Conservation (phyloP, 164 flowering plant genomes). For the Sedum album region DNA sequence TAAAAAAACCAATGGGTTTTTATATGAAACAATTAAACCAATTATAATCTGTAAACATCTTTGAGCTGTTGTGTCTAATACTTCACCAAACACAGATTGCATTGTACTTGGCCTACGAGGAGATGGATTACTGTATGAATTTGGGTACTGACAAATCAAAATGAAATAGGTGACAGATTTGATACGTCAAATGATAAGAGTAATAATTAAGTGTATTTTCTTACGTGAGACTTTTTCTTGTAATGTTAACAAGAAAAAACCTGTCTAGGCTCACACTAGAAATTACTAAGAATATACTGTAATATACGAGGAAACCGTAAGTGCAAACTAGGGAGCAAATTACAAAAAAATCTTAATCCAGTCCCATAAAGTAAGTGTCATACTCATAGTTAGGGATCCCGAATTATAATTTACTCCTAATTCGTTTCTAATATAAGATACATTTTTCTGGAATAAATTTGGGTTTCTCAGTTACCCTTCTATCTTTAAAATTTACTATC, state of each 20-base stretch:
- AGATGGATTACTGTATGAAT: neutral
- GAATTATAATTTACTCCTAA: too few species aligned
- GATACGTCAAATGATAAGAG: neutral
- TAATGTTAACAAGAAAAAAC: neutral
- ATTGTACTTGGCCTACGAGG: neutral
- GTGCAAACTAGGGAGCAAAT: neutral
- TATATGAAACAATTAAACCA: too few species aligned
- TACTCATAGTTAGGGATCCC: too few species aligned
- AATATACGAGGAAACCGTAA: neutral
- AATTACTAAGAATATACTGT: neutral
- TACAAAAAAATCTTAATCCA: neutral
- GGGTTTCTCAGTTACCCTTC: neutral
- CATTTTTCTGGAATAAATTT: neutral
- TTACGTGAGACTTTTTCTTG: neutral
- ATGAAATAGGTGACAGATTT: neutral
- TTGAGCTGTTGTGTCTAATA: neutral
- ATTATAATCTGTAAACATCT: too few species aligned
- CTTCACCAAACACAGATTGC: constrained; percentile 2
- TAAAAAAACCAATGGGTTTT: too few species aligned
- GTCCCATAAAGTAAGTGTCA: too few species aligned
- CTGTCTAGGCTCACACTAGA: neutral
- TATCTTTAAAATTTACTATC: neutral
- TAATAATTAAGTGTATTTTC: neutral
- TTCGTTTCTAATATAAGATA: too few species aligned
- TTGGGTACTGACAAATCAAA: neutral